Evolutionary conservation across 441 rosid genomes (phyloP).

Genomic region (Eugenia klotzschiana): DNA sequence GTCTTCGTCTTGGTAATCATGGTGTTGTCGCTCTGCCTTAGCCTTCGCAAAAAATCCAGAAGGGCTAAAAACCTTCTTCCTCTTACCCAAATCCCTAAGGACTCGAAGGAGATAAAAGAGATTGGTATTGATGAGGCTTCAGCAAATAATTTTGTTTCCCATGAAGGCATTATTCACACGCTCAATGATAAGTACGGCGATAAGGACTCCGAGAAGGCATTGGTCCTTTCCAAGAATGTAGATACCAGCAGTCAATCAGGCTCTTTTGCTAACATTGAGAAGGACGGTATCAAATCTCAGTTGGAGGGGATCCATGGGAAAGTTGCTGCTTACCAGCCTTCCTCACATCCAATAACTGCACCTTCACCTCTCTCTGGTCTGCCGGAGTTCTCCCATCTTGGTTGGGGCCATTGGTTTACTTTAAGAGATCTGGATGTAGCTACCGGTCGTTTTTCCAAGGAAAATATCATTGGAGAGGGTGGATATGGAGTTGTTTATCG

Average conservation of each 20-base stretch:
- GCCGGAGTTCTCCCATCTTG: conserved; percentile 9
- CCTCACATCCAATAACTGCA: conserved; percentile 4
- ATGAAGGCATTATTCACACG: neutral
- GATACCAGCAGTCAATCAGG: conserved; percentile 4
- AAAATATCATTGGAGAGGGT: conserved; percentile 8
- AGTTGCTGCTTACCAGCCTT: neutral
- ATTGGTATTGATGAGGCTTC: conserved; percentile 4
- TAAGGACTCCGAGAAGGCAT: conserved; percentile 2
- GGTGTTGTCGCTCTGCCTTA: neutral
- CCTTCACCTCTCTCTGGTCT: conserved; percentile 6
- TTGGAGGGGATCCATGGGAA: neutral
- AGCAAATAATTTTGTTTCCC: neutral
- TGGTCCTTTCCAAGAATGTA: conserved; percentile 3
- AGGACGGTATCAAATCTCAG: neutral
- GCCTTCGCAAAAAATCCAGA: neutral
- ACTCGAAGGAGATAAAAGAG: conserved; percentile 7
- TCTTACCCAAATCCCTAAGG: conserved; percentile 2
- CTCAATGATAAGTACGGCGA: conserved; percentile 1
- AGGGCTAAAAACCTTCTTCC: neutral
- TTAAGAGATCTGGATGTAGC: conserved; percentile 6
- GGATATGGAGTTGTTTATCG: conserved; percentile 11
- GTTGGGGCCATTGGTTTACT: conserved; percentile 13
- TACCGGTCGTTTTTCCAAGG: conserved; percentile 4
- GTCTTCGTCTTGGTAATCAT: conserved; percentile 1
- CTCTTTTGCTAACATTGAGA: conserved; percentile 5